Evolutionary conservation across 257 asterid genomes (phyloP).

Genomic region (Solanum chiquidenum): DNA sequence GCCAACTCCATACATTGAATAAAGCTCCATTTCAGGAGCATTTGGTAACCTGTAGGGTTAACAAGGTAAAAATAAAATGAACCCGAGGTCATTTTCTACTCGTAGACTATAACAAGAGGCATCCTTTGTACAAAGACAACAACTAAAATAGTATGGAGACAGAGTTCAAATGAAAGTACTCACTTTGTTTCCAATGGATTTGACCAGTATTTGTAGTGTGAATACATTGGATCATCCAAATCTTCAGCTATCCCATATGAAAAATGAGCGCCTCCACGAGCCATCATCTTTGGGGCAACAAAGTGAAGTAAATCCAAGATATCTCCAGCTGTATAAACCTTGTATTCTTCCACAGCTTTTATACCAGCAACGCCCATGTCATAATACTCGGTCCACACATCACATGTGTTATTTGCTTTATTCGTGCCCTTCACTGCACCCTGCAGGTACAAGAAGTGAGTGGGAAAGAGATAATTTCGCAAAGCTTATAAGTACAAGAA

Average conservation of each 20-base stretch:
- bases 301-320: slow-evolving; percentile 54
- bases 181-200: slow-evolving; percentile 90
- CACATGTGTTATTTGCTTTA: slow-evolving; percentile 50
- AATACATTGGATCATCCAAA: slow-evolving; percentile 69
- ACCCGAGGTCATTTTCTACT: not conserved
- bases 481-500: not conserved
- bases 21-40: slow-evolving; percentile 80
- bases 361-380: slow-evolving; percentile 74
- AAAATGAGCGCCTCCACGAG: slow-evolving; percentile 66
- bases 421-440: slow-evolving; percentile 72
- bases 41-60: slow-evolving; percentile 47
- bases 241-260: slow-evolving; percentile 80
- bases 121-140: not conserved
- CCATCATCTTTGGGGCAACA: slow-evolving; percentile 86
- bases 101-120: not conserved
- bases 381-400: slow-evolving; percentile 88
- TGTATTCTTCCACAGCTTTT: slow-evolving; percentile 66
- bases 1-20: slow-evolving; percentile 68
- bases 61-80: not conserved
- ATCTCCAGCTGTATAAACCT: slow-evolving; percentile 70
- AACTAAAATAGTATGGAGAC: not conserved
- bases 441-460: slow-evolving; percentile 23
- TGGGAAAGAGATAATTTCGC: not conserved
- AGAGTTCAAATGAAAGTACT: slow-evolving; percentile 1
- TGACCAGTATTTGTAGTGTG: slow-evolving; percentile 83